Evolutionary conservation across 805 yeast species (phyloP).

Genomic region (Myxozyma udenii): DNA sequence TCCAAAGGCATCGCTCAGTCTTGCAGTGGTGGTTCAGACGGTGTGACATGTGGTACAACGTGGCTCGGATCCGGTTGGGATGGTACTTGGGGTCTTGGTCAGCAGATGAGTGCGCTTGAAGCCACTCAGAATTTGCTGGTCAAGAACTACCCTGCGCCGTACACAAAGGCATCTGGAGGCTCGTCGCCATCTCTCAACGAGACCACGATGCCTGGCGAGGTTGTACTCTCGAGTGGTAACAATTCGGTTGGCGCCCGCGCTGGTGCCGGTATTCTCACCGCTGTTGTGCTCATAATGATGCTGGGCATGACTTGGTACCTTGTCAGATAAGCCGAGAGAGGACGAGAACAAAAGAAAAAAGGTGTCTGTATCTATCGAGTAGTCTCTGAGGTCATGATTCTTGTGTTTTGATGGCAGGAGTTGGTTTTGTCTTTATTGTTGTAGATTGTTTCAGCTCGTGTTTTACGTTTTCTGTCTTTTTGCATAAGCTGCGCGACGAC

Average conservation of each 20-base stretch:
- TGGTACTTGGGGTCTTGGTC: slow-evolving; percentile 77
- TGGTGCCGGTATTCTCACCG: slow-evolving; percentile 26
- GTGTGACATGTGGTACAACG: slow-evolving; percentile 81
- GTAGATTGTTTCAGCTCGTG: neutral
- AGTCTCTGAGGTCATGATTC: neutral
- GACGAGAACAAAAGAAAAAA: neutral
- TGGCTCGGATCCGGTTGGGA: slow-evolving; percentile 76
- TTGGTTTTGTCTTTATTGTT: neutral
- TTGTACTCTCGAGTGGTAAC: neutral
- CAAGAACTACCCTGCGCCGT: slow-evolving; percentile 43
- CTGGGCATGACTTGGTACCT: slow-evolving; percentile 18
- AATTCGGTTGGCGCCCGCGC: slow-evolving; percentile 20
- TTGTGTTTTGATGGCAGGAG: neutral
- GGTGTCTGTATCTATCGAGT: neutral
- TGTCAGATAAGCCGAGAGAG: neutral
- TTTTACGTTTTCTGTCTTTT: too few species aligned
- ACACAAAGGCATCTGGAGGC: slow-evolving; percentile 36
- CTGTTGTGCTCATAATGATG: slow-evolving; percentile 17
- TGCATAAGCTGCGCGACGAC: too few species aligned
- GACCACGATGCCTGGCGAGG: slow-evolving; percentile 2
- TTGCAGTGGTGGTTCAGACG: slow-evolving; percentile 85
- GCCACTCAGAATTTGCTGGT: slow-evolving; percentile 42
- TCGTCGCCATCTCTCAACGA: slow-evolving; percentile 43
- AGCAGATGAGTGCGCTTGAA: slow-evolving; percentile 84
- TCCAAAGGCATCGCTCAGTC: slow-evolving; percentile 74